These are phyloP conservation scores for Cladosporium sp. DNA, from an alignment of 2,329 filamentous ascomycete species.

Conservation along the genomic window DNA sequence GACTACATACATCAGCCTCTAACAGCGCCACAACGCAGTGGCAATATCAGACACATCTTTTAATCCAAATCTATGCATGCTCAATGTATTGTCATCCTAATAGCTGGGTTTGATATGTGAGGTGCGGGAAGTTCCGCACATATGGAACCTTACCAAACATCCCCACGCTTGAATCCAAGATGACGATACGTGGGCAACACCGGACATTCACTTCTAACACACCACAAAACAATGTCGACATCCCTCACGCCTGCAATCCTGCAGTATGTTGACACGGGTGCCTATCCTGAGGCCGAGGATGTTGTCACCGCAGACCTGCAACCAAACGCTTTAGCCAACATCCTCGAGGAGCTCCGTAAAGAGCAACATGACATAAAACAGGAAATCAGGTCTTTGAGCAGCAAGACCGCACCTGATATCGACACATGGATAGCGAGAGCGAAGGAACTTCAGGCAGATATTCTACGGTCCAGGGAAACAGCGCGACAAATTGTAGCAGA, in stretches of 20 bases:
- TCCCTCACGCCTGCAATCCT: constrained; percentile 58
- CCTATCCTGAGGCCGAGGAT: constrained; percentile 54
- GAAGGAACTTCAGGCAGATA: constrained; percentile 78
- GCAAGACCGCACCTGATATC: constrained; percentile 72
- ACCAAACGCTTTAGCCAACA: constrained; percentile 43
- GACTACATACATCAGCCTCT: no score
- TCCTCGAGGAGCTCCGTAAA: constrained; percentile 49
- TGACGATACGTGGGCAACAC: constrained; percentile 1
- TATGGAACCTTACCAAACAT: neutral
- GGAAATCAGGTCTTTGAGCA: constrained; percentile 72
- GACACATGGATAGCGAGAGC: constrained; percentile 83
- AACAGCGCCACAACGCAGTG: no score
- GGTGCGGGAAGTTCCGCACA: neutral
- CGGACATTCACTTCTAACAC: neutral
- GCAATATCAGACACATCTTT: no score
- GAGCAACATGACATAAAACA: constrained; percentile 55
- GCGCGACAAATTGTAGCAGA: constrained; percentile 77
- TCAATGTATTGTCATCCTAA: no score
- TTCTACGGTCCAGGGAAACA: constrained; percentile 71
- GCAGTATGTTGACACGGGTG: constrained; percentile 51
- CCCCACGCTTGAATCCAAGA: neutral
- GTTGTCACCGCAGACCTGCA: constrained; percentile 52
- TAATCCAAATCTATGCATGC: no score
- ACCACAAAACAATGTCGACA: neutral
- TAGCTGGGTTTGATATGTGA: no score